Base-by-base conservation (phyloP, 2,329 filamentous ascomycete genomes). In the Hortaea sp. region DNA sequence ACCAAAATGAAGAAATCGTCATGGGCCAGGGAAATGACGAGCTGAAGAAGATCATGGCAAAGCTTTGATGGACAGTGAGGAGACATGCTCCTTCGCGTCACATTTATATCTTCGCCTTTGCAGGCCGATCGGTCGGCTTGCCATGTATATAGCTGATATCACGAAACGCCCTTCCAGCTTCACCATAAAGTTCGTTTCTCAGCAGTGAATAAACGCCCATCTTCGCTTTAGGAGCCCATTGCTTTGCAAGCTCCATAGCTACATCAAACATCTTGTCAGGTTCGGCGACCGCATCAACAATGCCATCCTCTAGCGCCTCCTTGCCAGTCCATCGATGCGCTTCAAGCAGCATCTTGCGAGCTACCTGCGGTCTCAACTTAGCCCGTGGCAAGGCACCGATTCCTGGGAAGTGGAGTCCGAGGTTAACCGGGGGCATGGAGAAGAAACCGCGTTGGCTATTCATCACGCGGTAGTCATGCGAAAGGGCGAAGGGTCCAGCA, bases 331-430 rank as follows among this genome's bases (percentile, higher is more conserved):
- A 78, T 35, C 61, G 65, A 47, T 78, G 71, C 12, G 74, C 75
- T 55, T 78, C 74, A 3, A 77, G 64, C 29, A 78, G 58, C 74
- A 78, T 77, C 54, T 75, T 76, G 4, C 73, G 61, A 10, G 74
- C 73, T n/a, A 77, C 59, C 40, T 69, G 65, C 7, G 74, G 72
- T 0, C 60, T 65, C 2, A 78, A 65, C 54, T 78, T 78, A 6
- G 76, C 62, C 1, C 74, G 66, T 1, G 73, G 72, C 5, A 78
- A 63, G 3, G 67, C 63, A 4, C 74, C 75, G 41, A 78, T 77
- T 7, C 75, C 75, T 10, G 72, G 71, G 49, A 78, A 78, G 51
- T 77, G 73, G 29, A 78, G 61, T 5, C 75, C 75, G 1, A 78
- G 66, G 45, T 77, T 68, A 0, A 78, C 72, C 0, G 75, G 74